phyloP scores from a whole-genome alignment of 306 rosid genomes.

The Fragaria vesca region DNA sequence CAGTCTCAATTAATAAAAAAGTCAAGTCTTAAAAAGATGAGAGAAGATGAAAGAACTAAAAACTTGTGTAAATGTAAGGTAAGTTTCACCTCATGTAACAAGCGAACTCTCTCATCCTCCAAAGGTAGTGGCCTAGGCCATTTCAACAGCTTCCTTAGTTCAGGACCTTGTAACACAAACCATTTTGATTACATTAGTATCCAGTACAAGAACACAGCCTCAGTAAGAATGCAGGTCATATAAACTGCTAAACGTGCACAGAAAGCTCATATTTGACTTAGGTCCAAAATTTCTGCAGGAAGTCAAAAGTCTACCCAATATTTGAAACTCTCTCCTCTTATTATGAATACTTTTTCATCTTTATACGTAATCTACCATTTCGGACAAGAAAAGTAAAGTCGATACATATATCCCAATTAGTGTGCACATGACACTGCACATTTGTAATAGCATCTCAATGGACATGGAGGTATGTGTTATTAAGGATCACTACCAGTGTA shows the following conservation, averaged over 20 bases:
- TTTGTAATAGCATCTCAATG: not conserved
- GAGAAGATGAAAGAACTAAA: conserved; percentile 6
- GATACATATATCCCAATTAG: not conserved
- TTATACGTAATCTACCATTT: not conserved
- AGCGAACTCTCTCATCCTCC: conserved; percentile 90
- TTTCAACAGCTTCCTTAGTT: conserved; percentile 67
- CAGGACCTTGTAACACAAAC: conserved; percentile 56
- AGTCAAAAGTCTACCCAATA: not conserved
- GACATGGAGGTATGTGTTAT: conserved; percentile 19
- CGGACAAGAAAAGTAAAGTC: not conserved
- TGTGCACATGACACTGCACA: not conserved
- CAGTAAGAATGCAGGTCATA: not conserved
- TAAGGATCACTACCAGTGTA: conserved; percentile 57
- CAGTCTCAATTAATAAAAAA: conserved; percentile 14
- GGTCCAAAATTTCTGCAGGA: not conserved
- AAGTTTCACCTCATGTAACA: conserved; percentile 77
- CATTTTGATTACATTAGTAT: conserved; percentile 20
- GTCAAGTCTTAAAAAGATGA: not conserved
- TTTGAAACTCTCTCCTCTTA: not conserved
- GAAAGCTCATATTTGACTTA: not conserved
- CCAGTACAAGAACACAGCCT: conserved; percentile 2
- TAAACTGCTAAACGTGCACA: not conserved
- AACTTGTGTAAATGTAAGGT: conserved; percentile 5
- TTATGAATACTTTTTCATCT: not conserved
- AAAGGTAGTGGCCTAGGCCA: conserved; percentile 98